A percentile compares a stretch with the other conserved stretches of the same genome.
phyloP scores from a whole-genome alignment of 1,284 basidiomycete species.

The Moesziomyces globuligerus region DNA sequence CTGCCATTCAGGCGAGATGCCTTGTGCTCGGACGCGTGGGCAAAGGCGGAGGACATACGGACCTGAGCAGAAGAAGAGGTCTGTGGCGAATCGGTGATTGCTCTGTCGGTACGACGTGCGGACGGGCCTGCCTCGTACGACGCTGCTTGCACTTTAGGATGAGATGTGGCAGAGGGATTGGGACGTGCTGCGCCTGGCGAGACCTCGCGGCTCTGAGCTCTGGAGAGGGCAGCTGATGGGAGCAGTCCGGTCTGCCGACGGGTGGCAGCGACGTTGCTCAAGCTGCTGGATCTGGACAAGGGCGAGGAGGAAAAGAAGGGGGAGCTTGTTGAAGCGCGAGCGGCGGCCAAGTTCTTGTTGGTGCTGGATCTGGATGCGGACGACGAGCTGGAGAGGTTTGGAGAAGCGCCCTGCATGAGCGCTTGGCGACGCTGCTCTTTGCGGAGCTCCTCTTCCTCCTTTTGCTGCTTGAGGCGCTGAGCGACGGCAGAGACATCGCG shows the following conservation, averaged over 20 bases:
- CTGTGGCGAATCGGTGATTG: conserved; percentile 24
- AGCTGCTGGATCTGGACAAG: conserved; percentile 33
- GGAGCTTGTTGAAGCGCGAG: conserved; percentile 2
- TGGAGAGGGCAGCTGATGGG: conserved; percentile 4
- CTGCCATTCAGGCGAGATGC: background rate
- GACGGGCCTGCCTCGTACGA: conserved; percentile 4
- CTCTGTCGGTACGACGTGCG: conserved; percentile 3
- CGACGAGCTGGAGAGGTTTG: conserved; percentile 14
- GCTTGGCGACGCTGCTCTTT: conserved; percentile 39
- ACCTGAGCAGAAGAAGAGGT: background rate
- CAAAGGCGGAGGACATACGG: background rate
- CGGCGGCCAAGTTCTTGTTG: conserved; percentile 22
- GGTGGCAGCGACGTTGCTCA: conserved; percentile 23
- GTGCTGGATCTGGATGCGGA: conserved; percentile 11
- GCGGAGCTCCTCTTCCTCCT: conserved; percentile 45
- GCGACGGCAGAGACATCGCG: conserved; percentile 38
- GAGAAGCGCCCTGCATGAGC: conserved; percentile 34
- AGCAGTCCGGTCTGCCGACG: conserved; percentile 14
- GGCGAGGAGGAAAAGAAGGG: conserved; percentile 12
- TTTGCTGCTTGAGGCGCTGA: conserved; percentile 44
- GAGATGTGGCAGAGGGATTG: background rate
- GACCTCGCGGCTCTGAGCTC: conserved; percentile 20
- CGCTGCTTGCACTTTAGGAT: conserved; percentile 10
- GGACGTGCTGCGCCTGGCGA: conserved; percentile 13
- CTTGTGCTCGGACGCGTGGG: background rate